Evolutionary conservation across 176 grass and related monocot species (phyloP), one percentile per base, ranked within the genome.

Genomic region (Carex kokanica): DNA sequence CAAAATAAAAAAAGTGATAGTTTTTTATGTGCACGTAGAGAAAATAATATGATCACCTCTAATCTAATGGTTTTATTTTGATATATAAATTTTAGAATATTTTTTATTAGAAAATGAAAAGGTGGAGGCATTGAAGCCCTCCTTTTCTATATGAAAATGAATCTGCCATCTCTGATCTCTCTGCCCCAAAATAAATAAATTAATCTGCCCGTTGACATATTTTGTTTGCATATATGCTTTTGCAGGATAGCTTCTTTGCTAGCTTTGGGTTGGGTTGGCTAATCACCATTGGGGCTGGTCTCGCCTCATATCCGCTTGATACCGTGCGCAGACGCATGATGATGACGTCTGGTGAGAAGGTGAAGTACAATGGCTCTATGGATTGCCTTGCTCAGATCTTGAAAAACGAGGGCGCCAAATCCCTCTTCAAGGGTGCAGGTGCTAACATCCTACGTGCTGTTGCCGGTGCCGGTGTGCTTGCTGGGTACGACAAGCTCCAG

Each of bases 311-410:
- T 85, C 95, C 95, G 27, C 88, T 94, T 31, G 95, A 98, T 62
- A 98, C 95, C 0, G 92, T 98, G 86, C 92, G 95, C 47, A 98
- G 95, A 93, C 86, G 95, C 64, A 98, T 98, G 95, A 98, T 98
- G 95, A 98, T 98, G 95, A 98, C 95, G 6, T 98, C 95, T 9
- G 95, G 95, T 60, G 95, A 94, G 55, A 90, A 90, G 0, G 95
- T 98, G 52, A 94, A 98, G 87, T 98, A 98, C 92, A 98, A 93
- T 78, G 92, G 88, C 87, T 98, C 95, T 4, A 5, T 98, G 47
- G 92, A 98, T 8, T 92, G 92, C 1, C 94, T 98, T 53, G 15
- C 59, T 23, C 95, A 98, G 72, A 98, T 98, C 23, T 81, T 98
- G 65, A 89, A 90, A 79, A 98, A 91, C 6, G 95, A 98, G 69